Conservation (phyloP, 2,329 filamentous ascomycete genomes). For the Colletotrichum limetticola region DNA sequence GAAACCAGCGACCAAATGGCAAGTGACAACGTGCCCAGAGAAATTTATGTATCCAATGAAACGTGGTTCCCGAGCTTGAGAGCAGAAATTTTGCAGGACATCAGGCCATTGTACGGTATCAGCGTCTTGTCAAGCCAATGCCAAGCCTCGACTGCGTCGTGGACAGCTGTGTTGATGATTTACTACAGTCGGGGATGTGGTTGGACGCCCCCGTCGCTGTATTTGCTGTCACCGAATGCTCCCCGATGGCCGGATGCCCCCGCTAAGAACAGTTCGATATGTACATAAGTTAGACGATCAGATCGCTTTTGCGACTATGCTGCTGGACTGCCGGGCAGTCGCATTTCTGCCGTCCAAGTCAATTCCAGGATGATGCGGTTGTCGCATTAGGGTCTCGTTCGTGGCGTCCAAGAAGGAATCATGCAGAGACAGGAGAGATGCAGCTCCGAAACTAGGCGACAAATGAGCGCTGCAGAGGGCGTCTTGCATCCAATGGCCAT, state of each 20-base stretch:
- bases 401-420: conserved; percentile 27
- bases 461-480: conserved; percentile 3
- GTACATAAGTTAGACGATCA: neutral
- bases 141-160: conserved; percentile 14
- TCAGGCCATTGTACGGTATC: conserved; percentile 16
- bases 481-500: conserved; percentile 10
- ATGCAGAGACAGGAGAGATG: conserved; percentile 30
- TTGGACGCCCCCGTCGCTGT: conserved; percentile 8
- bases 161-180: neutral
- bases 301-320: conserved; percentile 4
- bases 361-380: conserved; percentile 19
- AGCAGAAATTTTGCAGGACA: conserved; percentile 2
- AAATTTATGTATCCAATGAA: neutral
- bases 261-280: neutral
- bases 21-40: neutral
- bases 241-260: neutral
- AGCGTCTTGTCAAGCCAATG: conserved; percentile 14
- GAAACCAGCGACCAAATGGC: neutral
- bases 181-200: neutral
- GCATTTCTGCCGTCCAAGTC: conserved; percentile 9
- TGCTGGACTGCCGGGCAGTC: neutral
- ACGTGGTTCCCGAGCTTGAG: neutral
- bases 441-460: conserved; percentile 21
- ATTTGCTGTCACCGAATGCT: neutral
- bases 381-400: conserved; percentile 25